Percentiles rank a stretch among this genome's conserved stretches.
These are phyloP conservation scores for Cryptococcus wingfieldii DNA, from an alignment of 1,284 basidiomycete species.

Conservation along the genomic window DNA sequence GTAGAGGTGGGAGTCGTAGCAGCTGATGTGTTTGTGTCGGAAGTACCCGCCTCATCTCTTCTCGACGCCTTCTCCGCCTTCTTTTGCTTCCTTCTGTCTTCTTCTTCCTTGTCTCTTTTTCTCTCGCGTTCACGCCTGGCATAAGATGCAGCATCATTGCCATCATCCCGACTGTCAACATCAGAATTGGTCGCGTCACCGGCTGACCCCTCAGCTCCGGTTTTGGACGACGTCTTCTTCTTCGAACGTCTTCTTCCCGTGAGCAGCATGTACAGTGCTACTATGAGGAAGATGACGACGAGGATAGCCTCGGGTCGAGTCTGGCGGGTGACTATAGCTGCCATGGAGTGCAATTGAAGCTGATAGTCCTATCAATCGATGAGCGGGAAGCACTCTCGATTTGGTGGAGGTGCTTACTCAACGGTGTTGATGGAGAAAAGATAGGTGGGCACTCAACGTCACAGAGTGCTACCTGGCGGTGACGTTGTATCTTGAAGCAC, in stretches of 20 bases:
- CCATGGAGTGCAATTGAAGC: not conserved
- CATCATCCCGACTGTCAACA: not conserved
- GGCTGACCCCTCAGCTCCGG: too few relatives aligned
- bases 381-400: too few relatives aligned
- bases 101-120: not conserved
- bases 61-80: not conserved
- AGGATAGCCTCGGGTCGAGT: slow-evolving; percentile 13
- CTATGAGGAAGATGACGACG: slow-evolving; percentile 7
- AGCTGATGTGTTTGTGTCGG: not conserved
- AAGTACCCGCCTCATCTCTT: not conserved
- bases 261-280: slow-evolving; percentile 7
- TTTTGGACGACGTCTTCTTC: not conserved
- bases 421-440: not conserved
- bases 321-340: not conserved
- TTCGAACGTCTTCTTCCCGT: not conserved
- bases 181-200: not conserved
- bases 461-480: too few relatives aligned
- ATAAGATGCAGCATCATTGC: not conserved
- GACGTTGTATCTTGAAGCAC: too few relatives aligned
- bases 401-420: too few relatives aligned
- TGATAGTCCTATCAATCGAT: too few relatives aligned
- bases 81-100: not conserved
- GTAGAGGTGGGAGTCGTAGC: not conserved
- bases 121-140: not conserved
- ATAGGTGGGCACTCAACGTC: not conserved